Evolutionary conservation across 179 eudicot genomes (phyloP).

Genomic region (Spinacia oleracea): DNA sequence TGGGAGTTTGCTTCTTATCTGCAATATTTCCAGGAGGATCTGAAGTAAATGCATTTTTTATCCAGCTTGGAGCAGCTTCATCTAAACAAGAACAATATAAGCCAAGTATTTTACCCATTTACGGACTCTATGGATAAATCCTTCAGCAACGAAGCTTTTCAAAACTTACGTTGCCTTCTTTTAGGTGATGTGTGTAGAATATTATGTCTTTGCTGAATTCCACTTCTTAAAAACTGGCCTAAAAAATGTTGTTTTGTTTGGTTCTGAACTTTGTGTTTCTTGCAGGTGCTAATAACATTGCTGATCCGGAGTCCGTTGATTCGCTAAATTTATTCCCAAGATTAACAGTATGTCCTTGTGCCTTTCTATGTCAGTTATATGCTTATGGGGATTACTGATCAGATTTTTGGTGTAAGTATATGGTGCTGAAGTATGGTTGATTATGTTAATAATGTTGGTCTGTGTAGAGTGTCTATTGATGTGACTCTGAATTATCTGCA

Average conservation of each 20-base stretch:
- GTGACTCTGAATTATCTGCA: background rate
- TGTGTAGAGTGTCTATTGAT: background rate
- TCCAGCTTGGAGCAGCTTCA: conserved; percentile 84
- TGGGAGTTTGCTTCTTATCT: background rate
- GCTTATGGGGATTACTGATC: background rate
- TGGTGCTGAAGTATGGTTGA: conserved; percentile 3
- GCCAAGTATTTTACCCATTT: conserved; percentile 56
- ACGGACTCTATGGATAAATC: conserved; percentile 29
- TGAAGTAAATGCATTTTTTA: conserved; percentile 25
- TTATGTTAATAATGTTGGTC: background rate
- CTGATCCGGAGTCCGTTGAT: conserved; percentile 67
- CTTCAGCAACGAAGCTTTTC: conserved; percentile 45
- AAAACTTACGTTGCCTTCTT: conserved; percentile 70
- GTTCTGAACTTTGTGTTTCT: conserved; percentile 8
- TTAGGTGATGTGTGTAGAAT: conserved; percentile 55
- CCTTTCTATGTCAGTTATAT: conserved; percentile 6
- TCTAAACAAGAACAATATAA: conserved; percentile 73
- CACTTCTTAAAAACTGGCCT: background rate
- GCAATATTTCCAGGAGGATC: conserved; percentile 1
- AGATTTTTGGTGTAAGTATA: background rate
- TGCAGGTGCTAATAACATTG: conserved; percentile 79
- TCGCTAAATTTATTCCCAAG: conserved; percentile 74
- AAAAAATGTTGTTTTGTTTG: conserved; percentile 12
- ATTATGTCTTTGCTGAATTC: background rate
- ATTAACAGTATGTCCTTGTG: conserved; percentile 45